Evolutionary conservation across 768 basidiomycete genomes (phyloP), one percentile per base, ranked within the genome.

Genomic region (Leccinum imitatum): DNA sequence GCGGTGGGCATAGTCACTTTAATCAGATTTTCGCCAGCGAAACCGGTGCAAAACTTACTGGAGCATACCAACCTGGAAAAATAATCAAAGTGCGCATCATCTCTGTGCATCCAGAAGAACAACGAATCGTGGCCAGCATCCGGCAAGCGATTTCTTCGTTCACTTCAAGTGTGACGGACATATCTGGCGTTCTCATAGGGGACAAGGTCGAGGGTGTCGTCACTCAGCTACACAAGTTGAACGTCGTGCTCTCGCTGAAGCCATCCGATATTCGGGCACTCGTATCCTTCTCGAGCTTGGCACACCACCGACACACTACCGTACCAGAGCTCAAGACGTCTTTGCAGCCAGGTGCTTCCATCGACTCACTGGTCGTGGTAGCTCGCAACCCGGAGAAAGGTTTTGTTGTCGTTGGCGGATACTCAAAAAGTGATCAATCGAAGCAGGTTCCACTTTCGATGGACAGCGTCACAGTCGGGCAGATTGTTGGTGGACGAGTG

Each of bases 231-330:
- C 96, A 95, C 77, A 87, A 90, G 66, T 87, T 93, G 59, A 93
- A 98, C 66, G 81, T 84, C 30, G 79, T 95, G 23, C 76, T 98
- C 53, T 82, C 83, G 13, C 82, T 98, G 25, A 78, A 85, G 57
- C 87, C 89, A 2, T 84, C 84, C 4, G 79, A 84, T 65, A 80
- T 89, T 46, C 86, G 86, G 41, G 94, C 92, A 0, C 80, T 98
- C 25, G 76, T 98, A n/a, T 93, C 95, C 0, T 77, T 97, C 62
- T 89, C 89, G 69, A 91, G 90, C 63, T 78, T 98, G 59, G 94
- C 95, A 11, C 93, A 92, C 64, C 85, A 89, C 64, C 85, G 90
- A 37, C 80, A 77, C 30, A 71, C 84, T n/a, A 79, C 87, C 2
- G 75, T 89, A 17, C 77, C 87, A 25, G 89, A 91, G 67, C 78